Base-by-base conservation (phyloP, 1,139 yeast species). In the Suhomyces coccinellae region DNA sequence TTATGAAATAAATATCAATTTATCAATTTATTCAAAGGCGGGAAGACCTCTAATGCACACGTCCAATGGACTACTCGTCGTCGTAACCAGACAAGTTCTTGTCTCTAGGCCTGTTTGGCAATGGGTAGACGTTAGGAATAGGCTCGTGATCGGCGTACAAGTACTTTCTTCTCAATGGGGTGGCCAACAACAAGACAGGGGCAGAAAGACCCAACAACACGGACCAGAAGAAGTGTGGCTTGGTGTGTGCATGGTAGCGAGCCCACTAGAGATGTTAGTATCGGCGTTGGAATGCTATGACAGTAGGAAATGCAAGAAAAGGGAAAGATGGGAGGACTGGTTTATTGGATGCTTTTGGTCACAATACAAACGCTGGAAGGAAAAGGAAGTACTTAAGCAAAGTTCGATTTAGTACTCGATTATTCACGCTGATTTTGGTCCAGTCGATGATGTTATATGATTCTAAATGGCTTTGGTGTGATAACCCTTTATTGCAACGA, bases 181-280 rank as follows among this genome's bases (percentile, higher is more conserved):
- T 77, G 43, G 78, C 76, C 40, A 75, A 70, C 54, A 85, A 65
- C 48, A 85, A 73, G 14, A 80, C 66, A 13, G 95, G 95, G 9
- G 87, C 90, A 38, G 84, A 63, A 40, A 81, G 65, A 10, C 91
- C 95, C 56, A 87, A 72, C 33, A 75, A 73, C 24, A 82, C 77
- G n/a, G 93, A 75, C 62, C 76, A 83, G 66, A 86, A 85, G 55
- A 86, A 74, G 64, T 86, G 90, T 43, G 96, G 95, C 62, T 82
- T 82, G 54, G 82, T 82, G 69, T 86, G 88, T 34, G 93, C 87
- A 56, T 84, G 85, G 67, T 82, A 86, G 65, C 91, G 85, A 51
- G 83, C 67, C 86, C 89, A 87, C 88, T 85, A 44, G 20, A 52
- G 29, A 12, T 41, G 70, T 67, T 69, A 66, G 73, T 68, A 67